phyloP scores from a whole-genome alignment of 1,284 basidiomycete species.

The Trichosporon sp. region DNA sequence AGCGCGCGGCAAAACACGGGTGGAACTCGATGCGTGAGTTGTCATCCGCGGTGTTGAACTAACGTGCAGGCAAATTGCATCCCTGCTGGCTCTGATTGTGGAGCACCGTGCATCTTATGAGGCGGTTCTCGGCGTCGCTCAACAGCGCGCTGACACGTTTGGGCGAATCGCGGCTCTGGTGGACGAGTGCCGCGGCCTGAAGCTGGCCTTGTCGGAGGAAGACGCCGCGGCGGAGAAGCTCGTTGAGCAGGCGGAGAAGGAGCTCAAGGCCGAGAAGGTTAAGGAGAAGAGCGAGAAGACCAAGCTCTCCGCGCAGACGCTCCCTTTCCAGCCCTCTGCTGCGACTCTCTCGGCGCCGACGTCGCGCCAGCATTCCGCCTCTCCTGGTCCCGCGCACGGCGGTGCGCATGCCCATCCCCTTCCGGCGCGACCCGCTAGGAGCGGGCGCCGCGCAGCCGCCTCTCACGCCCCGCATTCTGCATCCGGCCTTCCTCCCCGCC shows the following conservation, averaged over 20 bases:
- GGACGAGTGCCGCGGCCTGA: constrained; percentile 43
- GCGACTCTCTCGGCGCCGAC: constrained; percentile 18
- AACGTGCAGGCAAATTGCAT: constrained; percentile 40
- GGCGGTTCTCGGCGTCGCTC: constrained; percentile 33
- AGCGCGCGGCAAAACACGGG: constrained; percentile 39
- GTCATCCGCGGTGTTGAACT: background rate
- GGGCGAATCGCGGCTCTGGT: constrained; percentile 41
- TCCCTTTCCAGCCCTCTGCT: constrained; percentile 4
- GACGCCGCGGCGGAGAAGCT: constrained; percentile 23
- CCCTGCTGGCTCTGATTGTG: constrained; percentile 38
- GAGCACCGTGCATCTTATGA: constrained; percentile 42
- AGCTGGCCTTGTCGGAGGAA: constrained; percentile 34
- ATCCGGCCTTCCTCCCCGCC: background rate
- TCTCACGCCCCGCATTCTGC: background rate
- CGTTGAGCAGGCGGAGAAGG: constrained; percentile 40
- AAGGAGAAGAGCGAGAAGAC: constrained; percentile 8
- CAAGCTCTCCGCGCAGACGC: constrained; percentile 8
- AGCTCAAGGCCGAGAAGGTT: constrained; percentile 17
- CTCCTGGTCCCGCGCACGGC: background rate
- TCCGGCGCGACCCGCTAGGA: background rate
- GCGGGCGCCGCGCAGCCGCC: constrained; percentile 9
- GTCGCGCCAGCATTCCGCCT: constrained; percentile 10
- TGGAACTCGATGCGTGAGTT: constrained; percentile 51
- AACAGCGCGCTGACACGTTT: constrained; percentile 43
- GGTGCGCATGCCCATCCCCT: background rate